A percentile compares a stretch with the other conserved stretches of the same genome.
phyloP scores from a whole-genome alignment of 2,329 filamentous ascomycete species.

The Cladosporium sp. region DNA sequence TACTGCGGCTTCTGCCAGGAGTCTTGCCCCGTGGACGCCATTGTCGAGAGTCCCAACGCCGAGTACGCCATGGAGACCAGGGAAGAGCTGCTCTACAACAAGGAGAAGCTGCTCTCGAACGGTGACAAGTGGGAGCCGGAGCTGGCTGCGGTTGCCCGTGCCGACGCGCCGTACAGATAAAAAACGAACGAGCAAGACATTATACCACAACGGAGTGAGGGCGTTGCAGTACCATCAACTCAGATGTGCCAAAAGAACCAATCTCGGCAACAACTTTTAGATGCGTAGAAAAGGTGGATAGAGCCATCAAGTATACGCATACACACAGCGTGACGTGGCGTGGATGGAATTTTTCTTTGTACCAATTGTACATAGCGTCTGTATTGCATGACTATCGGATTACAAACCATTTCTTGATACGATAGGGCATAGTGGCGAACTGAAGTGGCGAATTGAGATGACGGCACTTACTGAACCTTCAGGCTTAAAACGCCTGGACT shows the following conservation, averaged over 20 bases:
- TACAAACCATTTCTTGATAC: not conserved
- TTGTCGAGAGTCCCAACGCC: conserved; percentile 70
- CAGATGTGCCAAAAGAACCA: not conserved
- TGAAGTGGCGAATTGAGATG: too few species aligned
- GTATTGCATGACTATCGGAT: conserved; percentile 13
- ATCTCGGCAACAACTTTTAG: not conserved
- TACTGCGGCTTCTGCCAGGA: conserved; percentile 99
- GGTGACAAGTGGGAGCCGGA: conserved; percentile 84
- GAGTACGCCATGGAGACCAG: conserved; percentile 74
- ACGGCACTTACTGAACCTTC: too few species aligned
- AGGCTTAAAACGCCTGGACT: too few species aligned
- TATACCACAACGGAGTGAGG: not conserved
- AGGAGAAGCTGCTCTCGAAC: conserved; percentile 61
- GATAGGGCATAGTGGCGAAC: too few species aligned
- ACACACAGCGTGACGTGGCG: conserved; percentile 1
- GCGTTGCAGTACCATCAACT: not conserved
- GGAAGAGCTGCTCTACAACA: conserved; percentile 96
- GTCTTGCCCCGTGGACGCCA: conserved; percentile 96
- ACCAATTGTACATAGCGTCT: conserved; percentile 13
- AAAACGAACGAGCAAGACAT: not conserved
- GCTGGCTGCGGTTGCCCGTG: conserved; percentile 83
- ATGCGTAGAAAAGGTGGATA: conserved; percentile 10
- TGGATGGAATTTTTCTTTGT: conserved; percentile 11
- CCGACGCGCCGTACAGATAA: conserved; percentile 71
- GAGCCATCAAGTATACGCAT: conserved; percentile 8